Evolutionary conservation across 768 basidiomycete species (phyloP).

Genomic region (Termitomyces bulborhizus): DNA sequence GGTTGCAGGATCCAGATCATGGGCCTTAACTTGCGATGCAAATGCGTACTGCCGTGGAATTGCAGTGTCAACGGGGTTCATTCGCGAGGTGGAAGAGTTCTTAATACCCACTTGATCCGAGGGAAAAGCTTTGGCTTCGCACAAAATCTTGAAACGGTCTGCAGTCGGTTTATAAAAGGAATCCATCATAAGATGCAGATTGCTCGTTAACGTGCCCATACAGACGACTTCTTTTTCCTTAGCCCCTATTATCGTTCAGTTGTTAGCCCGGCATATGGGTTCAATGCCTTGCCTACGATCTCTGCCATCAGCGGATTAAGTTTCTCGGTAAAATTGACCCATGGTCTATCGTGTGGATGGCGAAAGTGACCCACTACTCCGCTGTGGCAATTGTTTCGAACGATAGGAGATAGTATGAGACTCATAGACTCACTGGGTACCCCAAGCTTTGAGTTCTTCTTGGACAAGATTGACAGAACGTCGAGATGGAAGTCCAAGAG

Average conservation of each 20-base stretch:
- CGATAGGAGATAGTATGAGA: slow-evolving; percentile 8
- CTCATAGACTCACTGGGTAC: slow-evolving; percentile 42
- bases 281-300: slow-evolving; percentile 63
- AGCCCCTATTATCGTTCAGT: slow-evolving; percentile 53
- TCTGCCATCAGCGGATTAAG: slow-evolving; percentile 73
- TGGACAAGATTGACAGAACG: slow-evolving; percentile 65
- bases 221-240: slow-evolving; percentile 87
- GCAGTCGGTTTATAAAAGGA: slow-evolving; percentile 89
- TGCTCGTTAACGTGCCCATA: slow-evolving; percentile 92
- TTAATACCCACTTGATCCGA: slow-evolving; percentile 76
- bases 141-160: slow-evolving; percentile 87
- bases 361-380: slow-evolving; percentile 85
- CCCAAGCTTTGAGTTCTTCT: slow-evolving; percentile 86
- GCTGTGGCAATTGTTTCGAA: slow-evolving; percentile 33
- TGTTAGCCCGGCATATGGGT: slow-evolving; percentile 14
- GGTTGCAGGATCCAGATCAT: slow-evolving; percentile 67
- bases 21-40: slow-evolving; percentile 80
- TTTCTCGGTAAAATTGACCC: slow-evolving; percentile 72
- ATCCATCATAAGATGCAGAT: slow-evolving; percentile 93
- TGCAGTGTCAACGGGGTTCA: slow-evolving; percentile 9
- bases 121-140: slow-evolving; percentile 92
- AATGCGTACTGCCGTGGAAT: slow-evolving; percentile 76
- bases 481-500: slow-evolving; percentile 78
- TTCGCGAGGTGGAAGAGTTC: slow-evolving; percentile 10
- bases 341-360: slow-evolving; percentile 80